phyloP scores from a whole-genome alignment of 495 filamentous ascomycete species.

The Chaetomium tenue region DNA sequence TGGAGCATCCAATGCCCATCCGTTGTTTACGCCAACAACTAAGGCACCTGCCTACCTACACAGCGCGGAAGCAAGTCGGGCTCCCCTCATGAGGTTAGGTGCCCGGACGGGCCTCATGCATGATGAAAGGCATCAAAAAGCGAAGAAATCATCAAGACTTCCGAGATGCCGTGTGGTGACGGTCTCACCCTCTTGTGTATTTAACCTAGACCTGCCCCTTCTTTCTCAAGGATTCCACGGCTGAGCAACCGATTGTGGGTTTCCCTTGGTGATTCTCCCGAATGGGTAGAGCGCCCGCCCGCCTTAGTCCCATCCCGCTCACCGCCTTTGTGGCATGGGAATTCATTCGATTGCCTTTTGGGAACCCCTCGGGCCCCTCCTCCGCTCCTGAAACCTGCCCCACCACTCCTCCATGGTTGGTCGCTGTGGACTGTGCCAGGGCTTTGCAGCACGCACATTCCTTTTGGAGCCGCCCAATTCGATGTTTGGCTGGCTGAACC shows the following conservation, averaged over 20 bases:
- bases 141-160: neutral
- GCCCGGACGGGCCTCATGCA: too few species aligned
- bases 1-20: neutral
- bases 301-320: conserved; percentile 4
- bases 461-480: neutral
- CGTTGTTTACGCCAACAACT: neutral
- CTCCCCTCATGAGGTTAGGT: neutral
- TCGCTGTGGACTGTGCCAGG: neutral
- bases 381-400: conserved; percentile 16
- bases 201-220: neutral
- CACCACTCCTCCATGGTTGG: conserved; percentile 4
- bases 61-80: too few species aligned
- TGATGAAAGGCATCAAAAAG: neutral
- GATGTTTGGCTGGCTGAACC: neutral
- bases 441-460: conserved; percentile 9
- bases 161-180: neutral
- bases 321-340: conserved; percentile 17
- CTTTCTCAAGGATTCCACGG: neutral
- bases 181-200: neutral
- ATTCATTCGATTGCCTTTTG: neutral
- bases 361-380: conserved; percentile 14
- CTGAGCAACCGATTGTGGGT: neutral
- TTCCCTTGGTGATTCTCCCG: neutral
- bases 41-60: neutral
- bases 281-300: neutral